These are phyloP conservation scores for Marsdenia floribunda DNA, from an alignment of 257 asterid species.

Conservation along the genomic window DNA sequence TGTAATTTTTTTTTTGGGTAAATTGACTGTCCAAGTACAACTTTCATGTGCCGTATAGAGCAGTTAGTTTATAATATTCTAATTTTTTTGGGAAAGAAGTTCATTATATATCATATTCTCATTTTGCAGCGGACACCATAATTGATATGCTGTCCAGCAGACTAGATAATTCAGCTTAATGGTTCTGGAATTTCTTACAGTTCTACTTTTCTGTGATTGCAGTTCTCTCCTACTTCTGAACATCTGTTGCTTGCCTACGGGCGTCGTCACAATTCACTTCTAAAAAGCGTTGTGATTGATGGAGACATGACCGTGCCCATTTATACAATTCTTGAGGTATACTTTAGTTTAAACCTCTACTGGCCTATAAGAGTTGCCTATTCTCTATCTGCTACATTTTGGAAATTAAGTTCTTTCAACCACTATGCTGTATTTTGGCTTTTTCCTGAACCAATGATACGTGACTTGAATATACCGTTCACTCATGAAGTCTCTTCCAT, in stretches of 20 bases:
- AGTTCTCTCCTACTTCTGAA: constrained; percentile 96
- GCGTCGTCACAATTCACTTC: constrained; percentile 91
- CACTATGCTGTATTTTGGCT: not conserved
- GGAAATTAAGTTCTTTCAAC: not conserved
- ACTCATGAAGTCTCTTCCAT: not conserved
- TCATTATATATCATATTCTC: not conserved
- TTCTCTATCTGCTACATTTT: not conserved
- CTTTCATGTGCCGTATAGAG: not conserved
- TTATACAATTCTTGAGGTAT: constrained; percentile 88
- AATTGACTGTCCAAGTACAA: no score
- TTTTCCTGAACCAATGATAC: not conserved
- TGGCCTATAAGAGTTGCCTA: no score
- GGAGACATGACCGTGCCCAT: constrained; percentile 78
- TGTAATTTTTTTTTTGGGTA: no score
- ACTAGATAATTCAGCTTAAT: not conserved
- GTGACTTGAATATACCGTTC: not conserved
- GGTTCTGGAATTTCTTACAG: constrained; percentile 6
- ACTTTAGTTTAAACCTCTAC: not conserved
- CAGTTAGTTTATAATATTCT: not conserved
- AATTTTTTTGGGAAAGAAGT: not conserved
- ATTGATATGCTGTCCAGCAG: not conserved
- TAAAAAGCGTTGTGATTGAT: constrained; percentile 83
- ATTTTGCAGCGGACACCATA: not conserved
- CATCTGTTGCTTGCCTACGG: constrained; percentile 94
- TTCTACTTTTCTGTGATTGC: constrained; percentile 27